Evolutionary conservation across 257 asterid genomes (phyloP).

Genomic region (Cruciata laevipes): DNA sequence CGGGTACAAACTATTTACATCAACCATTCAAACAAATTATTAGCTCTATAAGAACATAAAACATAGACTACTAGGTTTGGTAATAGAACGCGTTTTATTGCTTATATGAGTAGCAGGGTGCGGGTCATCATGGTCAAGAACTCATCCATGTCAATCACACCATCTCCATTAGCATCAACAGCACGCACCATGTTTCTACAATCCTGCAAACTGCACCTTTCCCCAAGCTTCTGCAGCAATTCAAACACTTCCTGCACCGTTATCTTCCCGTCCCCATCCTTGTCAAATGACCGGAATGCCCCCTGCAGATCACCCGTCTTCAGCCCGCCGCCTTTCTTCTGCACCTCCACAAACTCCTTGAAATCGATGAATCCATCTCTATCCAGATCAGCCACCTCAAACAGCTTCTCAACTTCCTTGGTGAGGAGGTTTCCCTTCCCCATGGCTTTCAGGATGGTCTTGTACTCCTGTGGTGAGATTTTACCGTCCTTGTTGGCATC

Average conservation of each 20-base stretch:
- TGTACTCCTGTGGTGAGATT: slow-evolving; percentile 81
- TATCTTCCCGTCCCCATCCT: slow-evolving; percentile 71
- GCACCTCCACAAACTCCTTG: slow-evolving; percentile 77
- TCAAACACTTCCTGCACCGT: slow-evolving; percentile 56
- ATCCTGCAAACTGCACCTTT: slow-evolving; percentile 53
- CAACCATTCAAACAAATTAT: background rate
- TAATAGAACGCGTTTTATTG: background rate
- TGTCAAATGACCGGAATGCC: slow-evolving; percentile 65
- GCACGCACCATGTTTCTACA: slow-evolving; percentile 78
- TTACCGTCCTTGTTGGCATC: slow-evolving; percentile 72
- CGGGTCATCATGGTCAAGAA: slow-evolving; percentile 82
- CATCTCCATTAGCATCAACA: slow-evolving; percentile 81
- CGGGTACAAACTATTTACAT: background rate
- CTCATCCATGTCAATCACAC: slow-evolving; percentile 82
- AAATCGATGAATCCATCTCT: slow-evolving; percentile 83
- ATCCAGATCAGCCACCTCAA: slow-evolving; percentile 68
- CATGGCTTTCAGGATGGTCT: slow-evolving; percentile 48
- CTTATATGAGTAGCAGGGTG: slow-evolving; percentile 25
- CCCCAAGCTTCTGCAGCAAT: slow-evolving; percentile 59
- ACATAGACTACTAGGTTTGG: no score
- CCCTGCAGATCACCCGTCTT: slow-evolving; percentile 50
- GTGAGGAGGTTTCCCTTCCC: slow-evolving; percentile 42
- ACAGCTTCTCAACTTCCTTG: slow-evolving; percentile 64
- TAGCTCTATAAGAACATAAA: background rate
- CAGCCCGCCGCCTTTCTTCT: slow-evolving; percentile 64